Percentiles rank a stretch among this genome's conserved stretches.
phyloP scores from a whole-genome alignment of 306 rosid species.

The Acacia melanoxylon region DNA sequence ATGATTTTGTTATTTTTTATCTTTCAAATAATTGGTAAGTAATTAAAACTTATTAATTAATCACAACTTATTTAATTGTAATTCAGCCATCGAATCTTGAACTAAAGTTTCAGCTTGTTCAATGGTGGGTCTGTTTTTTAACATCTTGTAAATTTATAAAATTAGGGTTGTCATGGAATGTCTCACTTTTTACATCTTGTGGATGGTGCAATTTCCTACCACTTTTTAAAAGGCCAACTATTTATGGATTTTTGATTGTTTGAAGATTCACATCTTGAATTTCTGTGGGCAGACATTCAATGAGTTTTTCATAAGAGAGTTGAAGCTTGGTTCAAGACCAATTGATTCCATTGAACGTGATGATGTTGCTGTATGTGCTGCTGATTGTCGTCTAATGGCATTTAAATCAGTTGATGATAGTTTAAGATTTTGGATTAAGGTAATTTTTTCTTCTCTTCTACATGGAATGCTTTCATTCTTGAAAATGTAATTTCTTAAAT shows the following conservation, averaged over 20 bases:
- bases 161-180: neutral
- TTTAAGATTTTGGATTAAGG: slow-evolving; percentile 96
- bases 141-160: neutral
- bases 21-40: neutral
- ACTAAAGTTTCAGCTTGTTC: neutral
- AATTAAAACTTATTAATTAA: neutral
- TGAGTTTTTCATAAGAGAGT: slow-evolving; percentile 85
- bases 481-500: slow-evolving; percentile 5
- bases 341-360: slow-evolving; percentile 58
- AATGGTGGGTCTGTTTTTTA: neutral
- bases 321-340: slow-evolving; percentile 87
- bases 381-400: slow-evolving; percentile 91
- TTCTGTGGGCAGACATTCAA: slow-evolving; percentile 78
- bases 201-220: neutral
- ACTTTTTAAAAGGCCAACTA: slow-evolving; percentile 10
- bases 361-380: slow-evolving; percentile 83
- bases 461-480: slow-evolving; percentile 16
- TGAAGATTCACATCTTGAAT: slow-evolving; percentile 15
- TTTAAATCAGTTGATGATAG: slow-evolving; percentile 76
- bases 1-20: neutral
- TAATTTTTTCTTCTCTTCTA: slow-evolving; percentile 36
- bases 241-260: slow-evolving; percentile 24
- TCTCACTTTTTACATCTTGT: neutral
- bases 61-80: neutral
- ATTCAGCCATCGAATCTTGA: neutral